These are phyloP conservation scores for Phytophthora citrophthora DNA, from an alignment of 352 stramenopile species.

Conservation along the genomic window DNA sequence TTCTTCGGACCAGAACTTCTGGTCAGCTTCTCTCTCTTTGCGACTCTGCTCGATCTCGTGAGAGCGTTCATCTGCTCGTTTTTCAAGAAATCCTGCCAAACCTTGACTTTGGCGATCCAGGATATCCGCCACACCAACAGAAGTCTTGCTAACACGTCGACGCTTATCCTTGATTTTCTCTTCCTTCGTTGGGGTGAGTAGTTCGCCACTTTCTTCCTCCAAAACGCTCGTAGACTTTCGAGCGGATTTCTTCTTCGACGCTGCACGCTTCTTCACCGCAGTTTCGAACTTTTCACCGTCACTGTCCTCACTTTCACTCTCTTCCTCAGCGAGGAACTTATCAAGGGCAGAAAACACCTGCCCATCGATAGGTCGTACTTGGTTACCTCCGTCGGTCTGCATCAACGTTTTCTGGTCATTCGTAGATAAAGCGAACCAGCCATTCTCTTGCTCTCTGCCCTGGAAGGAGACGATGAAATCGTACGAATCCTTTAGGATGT, in stretches of 20 bases:
- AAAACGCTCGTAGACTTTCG: slow-evolving; percentile 6
- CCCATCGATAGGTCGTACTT: slow-evolving; percentile 19
- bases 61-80: slow-evolving; percentile 18
- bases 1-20: slow-evolving; percentile 27
- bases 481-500: slow-evolving; percentile 17
- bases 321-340: slow-evolving; percentile 6
- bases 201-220: slow-evolving; percentile 22
- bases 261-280: neutral
- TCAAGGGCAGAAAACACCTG: slow-evolving; percentile 12
- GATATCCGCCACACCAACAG: slow-evolving; percentile 10
- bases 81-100: slow-evolving; percentile 17
- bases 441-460: slow-evolving; percentile 2
- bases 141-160: slow-evolving; percentile 8
- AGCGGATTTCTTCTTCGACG: neutral
- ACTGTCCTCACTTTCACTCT: slow-evolving; percentile 7
- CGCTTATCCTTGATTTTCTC: slow-evolving; percentile 8
- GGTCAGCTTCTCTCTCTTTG: slow-evolving; percentile 26
- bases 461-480: slow-evolving; percentile 19
- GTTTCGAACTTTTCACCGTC: slow-evolving; percentile 21
- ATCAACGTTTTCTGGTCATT: slow-evolving; percentile 25
- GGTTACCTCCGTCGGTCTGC: slow-evolving; percentile 18
- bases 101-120: slow-evolving; percentile 18
- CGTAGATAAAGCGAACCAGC: slow-evolving; percentile 16
- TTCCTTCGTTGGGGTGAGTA: slow-evolving; percentile 3
- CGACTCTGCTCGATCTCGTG: slow-evolving; percentile 17